phyloP scores from a whole-genome alignment of 805 yeast species.

The Yarrowia sp. region DNA sequence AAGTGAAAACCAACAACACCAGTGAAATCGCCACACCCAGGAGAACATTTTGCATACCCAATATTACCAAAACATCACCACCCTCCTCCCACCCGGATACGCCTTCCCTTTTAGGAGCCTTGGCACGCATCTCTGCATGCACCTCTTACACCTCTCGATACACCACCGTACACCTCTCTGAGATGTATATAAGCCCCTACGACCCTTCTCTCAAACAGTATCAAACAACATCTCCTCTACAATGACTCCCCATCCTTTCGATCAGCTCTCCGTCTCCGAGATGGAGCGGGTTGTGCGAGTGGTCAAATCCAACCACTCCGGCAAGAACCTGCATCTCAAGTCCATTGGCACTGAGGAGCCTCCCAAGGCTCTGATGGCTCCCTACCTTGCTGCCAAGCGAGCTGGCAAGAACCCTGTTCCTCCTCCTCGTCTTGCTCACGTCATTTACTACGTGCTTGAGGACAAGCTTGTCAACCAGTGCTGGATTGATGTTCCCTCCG shows the following conservation, averaged over 20 bases:
- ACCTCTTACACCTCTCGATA: too few relatives aligned
- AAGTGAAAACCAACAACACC: too few relatives aligned
- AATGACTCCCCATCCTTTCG: constrained; percentile 38
- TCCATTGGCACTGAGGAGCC: constrained; percentile 52
- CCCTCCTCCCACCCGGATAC: too few relatives aligned
- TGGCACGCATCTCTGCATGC: too few relatives aligned
- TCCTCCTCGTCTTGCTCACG: constrained; percentile 65
- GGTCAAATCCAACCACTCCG: constrained; percentile 34
- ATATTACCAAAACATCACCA: too few relatives aligned
- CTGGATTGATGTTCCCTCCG: constrained; percentile 60
- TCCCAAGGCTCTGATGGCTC: constrained; percentile 69
- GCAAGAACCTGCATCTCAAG: constrained; percentile 39
- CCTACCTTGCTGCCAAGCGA: constrained; percentile 66
- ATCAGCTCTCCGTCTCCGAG: constrained; percentile 39
- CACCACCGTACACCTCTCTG: too few relatives aligned
- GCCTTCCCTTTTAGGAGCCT: too few relatives aligned
- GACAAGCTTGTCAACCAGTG: constrained; percentile 60
- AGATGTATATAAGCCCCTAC: too few relatives aligned
- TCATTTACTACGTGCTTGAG: constrained; percentile 60
- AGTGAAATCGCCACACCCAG: too few relatives aligned
- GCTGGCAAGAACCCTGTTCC: constrained; percentile 49
- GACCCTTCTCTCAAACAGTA: too few relatives aligned
- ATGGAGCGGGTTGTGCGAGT: constrained; percentile 35
- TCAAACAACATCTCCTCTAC: too few relatives aligned
- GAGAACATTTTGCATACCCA: too few relatives aligned